Conservation (phyloP, 2,329 filamentous ascomycete species). For the Mariannaea elegans region DNA sequence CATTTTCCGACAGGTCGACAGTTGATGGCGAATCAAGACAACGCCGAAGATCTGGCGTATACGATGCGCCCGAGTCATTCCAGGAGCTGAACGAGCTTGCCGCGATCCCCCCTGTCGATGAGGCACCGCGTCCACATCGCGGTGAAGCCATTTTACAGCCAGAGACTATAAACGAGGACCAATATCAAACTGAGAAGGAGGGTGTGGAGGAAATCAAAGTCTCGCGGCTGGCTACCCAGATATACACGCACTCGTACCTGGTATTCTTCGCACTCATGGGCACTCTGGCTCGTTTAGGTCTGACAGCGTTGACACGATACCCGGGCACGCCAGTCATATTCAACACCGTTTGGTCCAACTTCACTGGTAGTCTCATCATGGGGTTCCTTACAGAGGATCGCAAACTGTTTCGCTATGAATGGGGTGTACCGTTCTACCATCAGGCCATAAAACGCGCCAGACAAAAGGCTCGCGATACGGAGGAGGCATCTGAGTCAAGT, state of each 20-base stretch:
- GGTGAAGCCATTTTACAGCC: neutral
- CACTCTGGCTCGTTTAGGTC: slow-evolving; percentile 81
- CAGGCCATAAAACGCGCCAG: slow-evolving; percentile 44
- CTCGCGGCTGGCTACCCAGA: slow-evolving; percentile 62
- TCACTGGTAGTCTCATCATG: slow-evolving; percentile 82
- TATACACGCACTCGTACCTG: slow-evolving; percentile 83
- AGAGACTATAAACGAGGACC: neutral
- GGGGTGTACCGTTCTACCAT: slow-evolving; percentile 58
- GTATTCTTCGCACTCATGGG: slow-evolving; percentile 87
- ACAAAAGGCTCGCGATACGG: slow-evolving; percentile 48
- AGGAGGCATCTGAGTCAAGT: slow-evolving; percentile 39
- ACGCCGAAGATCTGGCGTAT: neutral
- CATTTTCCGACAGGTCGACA: neutral
- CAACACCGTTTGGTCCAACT: slow-evolving; percentile 86
- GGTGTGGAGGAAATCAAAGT: slow-evolving; percentile 34
- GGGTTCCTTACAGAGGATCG: slow-evolving; percentile 86
- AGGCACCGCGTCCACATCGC: neutral
- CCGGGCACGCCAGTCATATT: slow-evolving; percentile 79
- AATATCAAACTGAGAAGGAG: slow-evolving; percentile 23
- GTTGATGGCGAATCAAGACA: neutral
- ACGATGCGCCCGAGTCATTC: slow-evolving; percentile 7
- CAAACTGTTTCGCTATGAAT: slow-evolving; percentile 76
- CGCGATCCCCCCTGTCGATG: slow-evolving; percentile 5
- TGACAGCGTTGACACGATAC: slow-evolving; percentile 83
- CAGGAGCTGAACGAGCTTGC: slow-evolving; percentile 10